Conservation (phyloP, 495 filamentous ascomycete species). For the Amphirosellinia nigrospora region DNA sequence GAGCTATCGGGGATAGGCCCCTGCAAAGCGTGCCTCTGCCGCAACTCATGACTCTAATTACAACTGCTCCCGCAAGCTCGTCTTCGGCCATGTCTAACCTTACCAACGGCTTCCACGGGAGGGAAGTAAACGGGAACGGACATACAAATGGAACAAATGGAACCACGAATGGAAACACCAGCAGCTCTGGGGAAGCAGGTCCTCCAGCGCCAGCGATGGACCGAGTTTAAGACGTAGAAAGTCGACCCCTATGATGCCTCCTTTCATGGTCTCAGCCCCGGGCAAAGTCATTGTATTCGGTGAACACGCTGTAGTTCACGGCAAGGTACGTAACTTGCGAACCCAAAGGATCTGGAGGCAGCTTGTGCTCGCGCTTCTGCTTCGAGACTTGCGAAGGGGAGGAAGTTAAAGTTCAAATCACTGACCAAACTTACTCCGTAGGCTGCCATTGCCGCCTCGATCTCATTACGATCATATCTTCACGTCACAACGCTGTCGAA, state of each 20-base stretch:
- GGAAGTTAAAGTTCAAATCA: background rate
- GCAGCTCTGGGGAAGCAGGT: conserved; percentile 31
- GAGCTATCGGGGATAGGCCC: conserved; percentile 2
- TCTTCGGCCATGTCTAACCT: conserved; percentile 31
- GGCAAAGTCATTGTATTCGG: conserved; percentile 98
- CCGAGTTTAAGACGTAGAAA: conserved; percentile 54
- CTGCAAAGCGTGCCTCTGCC: background rate
- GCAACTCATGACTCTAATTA: conserved; percentile 28
- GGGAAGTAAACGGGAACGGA: conserved; percentile 37
- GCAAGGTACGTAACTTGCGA: conserved; percentile 64
- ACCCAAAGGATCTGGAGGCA: background rate
- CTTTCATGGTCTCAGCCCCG: conserved; percentile 97
- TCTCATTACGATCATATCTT: conserved; percentile 93
- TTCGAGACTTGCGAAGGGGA: background rate
- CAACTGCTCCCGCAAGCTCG: conserved; percentile 29
- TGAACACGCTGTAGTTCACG: conserved; percentile 95
- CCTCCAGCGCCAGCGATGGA: conserved; percentile 33
- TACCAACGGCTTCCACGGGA: conserved; percentile 40
- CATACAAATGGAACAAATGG: conserved; percentile 32
- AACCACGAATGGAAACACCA: conserved; percentile 30
- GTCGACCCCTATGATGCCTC: conserved; percentile 71
- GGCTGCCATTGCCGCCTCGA: conserved; percentile 91
- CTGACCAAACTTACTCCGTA: conserved; percentile 34
- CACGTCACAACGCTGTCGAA: conserved; percentile 90
- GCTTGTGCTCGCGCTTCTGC: background rate